Evolutionary conservation across 345 rosid genomes (phyloP), one percentile per base, ranked within the genome.

Genomic region (Isatis tinctoria): DNA sequence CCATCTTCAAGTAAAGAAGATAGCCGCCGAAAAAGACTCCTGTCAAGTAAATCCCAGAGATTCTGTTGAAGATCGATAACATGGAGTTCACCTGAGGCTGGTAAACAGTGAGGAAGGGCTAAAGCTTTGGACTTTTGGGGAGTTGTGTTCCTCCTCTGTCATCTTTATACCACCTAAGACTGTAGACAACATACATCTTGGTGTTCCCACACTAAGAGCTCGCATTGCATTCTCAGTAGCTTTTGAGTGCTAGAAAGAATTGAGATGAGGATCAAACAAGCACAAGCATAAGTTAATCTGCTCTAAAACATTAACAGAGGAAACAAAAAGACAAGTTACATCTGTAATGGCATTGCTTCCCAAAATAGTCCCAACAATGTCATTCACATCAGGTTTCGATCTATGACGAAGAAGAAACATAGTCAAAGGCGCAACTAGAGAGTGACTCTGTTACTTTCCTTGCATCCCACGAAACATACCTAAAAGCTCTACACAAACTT

Each of bases 61-160:
- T 70, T 76, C 75, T 76, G 66, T 76, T 76, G 75, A 70, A 76
- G 13, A 76, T 76, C n/a, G 75, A 76, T 18, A 76, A 22, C 80
- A 76, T 76, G 60, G 75, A 76, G 52, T 76, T 76, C 75, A 54
- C 63, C 60, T 76, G 80, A 63, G 80, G 80, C 71, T 76, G 75
- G 54, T 76, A 76, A 56, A 76, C 71, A 8, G 80, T 11, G 16
- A 76, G 75, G 40, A 30, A 45, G 75, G 70, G 3, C 70, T 66
- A 13, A 76, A 76, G 60, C 71, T 76, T 52, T 76, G 22, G 10
- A 17, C 4, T 57, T 70, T 76, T 14, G 65, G 65, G 17, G 68
- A 16, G 10, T 27, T 43, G 7, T 64, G 68, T 10, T 76, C 71
- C 36, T 76, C 75, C 1, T 69, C 33, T 26, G 71, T 54, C 1